Evolutionary conservation across 305 asterid genomes (phyloP).

Genomic region (Andrographis paniculata): DNA sequence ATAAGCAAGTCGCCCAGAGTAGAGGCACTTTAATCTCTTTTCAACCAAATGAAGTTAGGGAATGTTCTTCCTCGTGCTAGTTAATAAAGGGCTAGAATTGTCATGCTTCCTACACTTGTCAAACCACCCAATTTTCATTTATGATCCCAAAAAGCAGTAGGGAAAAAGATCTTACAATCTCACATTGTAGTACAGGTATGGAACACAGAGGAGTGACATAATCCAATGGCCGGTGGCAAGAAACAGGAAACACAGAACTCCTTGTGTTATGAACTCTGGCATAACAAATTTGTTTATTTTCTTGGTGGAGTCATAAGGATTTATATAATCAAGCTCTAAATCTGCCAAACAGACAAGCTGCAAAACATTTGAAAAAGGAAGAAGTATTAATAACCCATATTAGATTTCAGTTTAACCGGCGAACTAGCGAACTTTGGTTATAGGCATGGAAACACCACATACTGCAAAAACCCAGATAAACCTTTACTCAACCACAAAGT

Average conservation of each 20-base stretch:
- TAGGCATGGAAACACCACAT: not conserved
- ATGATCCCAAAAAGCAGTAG: not conserved
- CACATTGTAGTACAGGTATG: conserved; percentile 42
- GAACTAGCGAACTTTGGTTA: not conserved
- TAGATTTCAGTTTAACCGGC: not conserved
- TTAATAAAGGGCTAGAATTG: not conserved
- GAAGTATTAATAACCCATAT: not conserved
- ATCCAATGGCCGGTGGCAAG: conserved; percentile 55
- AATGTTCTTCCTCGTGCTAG: not conserved
- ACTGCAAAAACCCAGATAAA: not conserved
- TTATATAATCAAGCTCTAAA: conserved; percentile 55
- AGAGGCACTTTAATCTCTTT: not conserved
- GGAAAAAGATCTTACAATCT: conserved; percentile 37
- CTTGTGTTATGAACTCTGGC: conserved; percentile 40
- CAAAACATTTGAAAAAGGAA: conserved; percentile 12
- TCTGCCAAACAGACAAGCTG: conserved; percentile 60
- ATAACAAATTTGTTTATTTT: conserved; percentile 42
- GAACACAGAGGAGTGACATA: conserved; percentile 42
- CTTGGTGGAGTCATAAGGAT: conserved; percentile 52
- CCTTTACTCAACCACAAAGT: not conserved
- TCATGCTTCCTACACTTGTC: not conserved
- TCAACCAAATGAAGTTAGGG: too few species aligned
- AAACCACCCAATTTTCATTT: not conserved
- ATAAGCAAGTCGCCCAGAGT: too few species aligned
- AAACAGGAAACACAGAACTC: conserved; percentile 24